A percentile compares a stretch with the other conserved stretches of the same genome.
Conservation (phyloP, 768 basidiomycete genomes). For the Pisolithus orientalis region DNA sequence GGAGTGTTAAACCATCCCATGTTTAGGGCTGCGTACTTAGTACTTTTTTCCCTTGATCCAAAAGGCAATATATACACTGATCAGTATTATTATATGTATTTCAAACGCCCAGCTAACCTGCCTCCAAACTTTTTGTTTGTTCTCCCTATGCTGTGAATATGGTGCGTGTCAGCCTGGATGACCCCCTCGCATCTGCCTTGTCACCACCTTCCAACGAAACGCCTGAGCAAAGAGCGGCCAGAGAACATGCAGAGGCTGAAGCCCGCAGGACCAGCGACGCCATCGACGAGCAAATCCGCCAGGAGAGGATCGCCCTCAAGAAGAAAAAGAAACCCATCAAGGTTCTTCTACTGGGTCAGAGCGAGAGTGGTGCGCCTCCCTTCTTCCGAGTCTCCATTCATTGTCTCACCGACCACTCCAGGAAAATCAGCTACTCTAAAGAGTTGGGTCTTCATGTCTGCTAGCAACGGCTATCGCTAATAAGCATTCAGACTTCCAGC, state of each 20-base stretch:
- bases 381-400: not conserved
- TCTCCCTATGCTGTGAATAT: slow-evolving; percentile 6
- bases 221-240: slow-evolving; percentile 42
- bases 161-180: slow-evolving; percentile 39
- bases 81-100: not conserved
- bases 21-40: too few species aligned
- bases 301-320: slow-evolving; percentile 51
- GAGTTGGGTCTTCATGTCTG: slow-evolving; percentile 37
- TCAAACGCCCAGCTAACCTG: too few species aligned
- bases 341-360: slow-evolving; percentile 68
- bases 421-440: slow-evolving; percentile 76
- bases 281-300: slow-evolving; percentile 69
- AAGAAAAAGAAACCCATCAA: slow-evolving; percentile 67
- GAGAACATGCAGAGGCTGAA: slow-evolving; percentile 57
- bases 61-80: not conserved
- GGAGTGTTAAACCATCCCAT: too few species aligned
- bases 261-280: slow-evolving; percentile 62
- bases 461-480: not conserved
- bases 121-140: not conserved
- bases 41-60: not conserved
- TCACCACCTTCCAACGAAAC: slow-evolving; percentile 65
- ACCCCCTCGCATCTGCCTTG: slow-evolving; percentile 55
- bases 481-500: slow-evolving; percentile 53
- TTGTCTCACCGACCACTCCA: slow-evolving; percentile 8
- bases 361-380: slow-evolving; percentile 52